These are phyloP conservation scores for Vitis hybrid DNA, from an alignment of 177 flowering plant species.

Conservation along the genomic window DNA sequence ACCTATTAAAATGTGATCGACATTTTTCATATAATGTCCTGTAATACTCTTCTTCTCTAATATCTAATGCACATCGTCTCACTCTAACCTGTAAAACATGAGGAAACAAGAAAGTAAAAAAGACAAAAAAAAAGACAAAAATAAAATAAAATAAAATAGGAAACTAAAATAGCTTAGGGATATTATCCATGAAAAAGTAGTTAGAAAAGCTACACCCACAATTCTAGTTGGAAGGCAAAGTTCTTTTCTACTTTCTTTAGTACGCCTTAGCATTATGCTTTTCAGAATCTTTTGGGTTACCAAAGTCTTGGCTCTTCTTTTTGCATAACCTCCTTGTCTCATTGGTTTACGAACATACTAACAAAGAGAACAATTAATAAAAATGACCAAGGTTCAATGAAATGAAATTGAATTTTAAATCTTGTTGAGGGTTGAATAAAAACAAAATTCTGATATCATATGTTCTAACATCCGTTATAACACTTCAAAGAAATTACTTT, in stretches of 20 bases:
- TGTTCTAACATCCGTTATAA: background rate
- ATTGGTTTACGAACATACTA: background rate
- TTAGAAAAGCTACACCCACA: background rate
- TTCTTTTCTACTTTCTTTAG: background rate
- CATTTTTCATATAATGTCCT: background rate
- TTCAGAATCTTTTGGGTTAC: background rate
- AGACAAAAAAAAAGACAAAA: too few species aligned
- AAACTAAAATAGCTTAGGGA: background rate
- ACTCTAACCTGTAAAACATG: background rate
- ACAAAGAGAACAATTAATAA: background rate
- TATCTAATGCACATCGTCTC: background rate
- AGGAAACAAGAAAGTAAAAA: background rate
- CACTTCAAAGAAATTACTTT: background rate
- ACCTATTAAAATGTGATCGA: slow-evolving; percentile 1
- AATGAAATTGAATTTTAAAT: too few species aligned
- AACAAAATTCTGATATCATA: background rate
- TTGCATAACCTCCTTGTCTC: background rate
- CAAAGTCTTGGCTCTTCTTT: background rate
- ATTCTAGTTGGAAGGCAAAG: background rate
- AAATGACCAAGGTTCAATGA: background rate
- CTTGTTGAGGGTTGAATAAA: background rate
- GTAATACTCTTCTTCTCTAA: slow-evolving; percentile 1
- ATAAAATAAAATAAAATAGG: background rate
- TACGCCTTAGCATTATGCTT: slow-evolving; percentile 4
- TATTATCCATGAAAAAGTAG: background rate